Base-by-base conservation (phyloP, 2,329 filamentous ascomycete genomes). In the Fusarium albosuccineum region DNA sequence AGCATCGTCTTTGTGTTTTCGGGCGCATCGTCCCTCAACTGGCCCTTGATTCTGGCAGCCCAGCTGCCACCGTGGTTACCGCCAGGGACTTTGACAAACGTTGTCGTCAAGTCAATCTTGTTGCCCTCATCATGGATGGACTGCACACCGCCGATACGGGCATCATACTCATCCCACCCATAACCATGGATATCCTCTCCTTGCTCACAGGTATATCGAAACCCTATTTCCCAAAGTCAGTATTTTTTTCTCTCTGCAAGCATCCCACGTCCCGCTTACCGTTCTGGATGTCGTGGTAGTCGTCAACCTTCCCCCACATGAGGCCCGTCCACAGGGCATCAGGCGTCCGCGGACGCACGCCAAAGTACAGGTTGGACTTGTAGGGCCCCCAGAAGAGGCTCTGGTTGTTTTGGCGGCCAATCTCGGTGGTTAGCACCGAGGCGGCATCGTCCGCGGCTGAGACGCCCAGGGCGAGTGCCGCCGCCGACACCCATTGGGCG, bases 101-200 rank as follows among this genome's bases (percentile, higher is more conserved):
- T 92, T 42, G 95, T 97, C 9, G 92, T 97, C 66, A 99, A 87
- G 80, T 98, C 94, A 69, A 99, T 86, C 59, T 87, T 87, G 80
- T 99, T 99, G 49, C 88, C 91, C 55, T 90, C 89, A 78, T 99
- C 96, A 75, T 97, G 93, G 62, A 99, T 95, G 1, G 92, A 92
- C 80, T 99, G 93, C 22, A 92, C 85, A 57, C 96, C 96, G 65
- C 96, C 96, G 58, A 86, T 91, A 60, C 96, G 87, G 22, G 94
- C 90, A 79, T 99, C 96, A 78, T 97, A 99, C 77, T 97, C 93
- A 74, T 98, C 94, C 96, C 96, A 99, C 65, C 96, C 96, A 78
- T 99, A 99, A 57, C 95, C 95, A 48, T 89, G 91, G 86, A 99
- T 97, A 68, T 92, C 92, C 77, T 97, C 93, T 77, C 96, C 88